Evolutionary conservation across 768 basidiomycete genomes (phyloP), one percentile per base, ranked within the genome.

Genomic region (Dentipellis fragilis): DNA sequence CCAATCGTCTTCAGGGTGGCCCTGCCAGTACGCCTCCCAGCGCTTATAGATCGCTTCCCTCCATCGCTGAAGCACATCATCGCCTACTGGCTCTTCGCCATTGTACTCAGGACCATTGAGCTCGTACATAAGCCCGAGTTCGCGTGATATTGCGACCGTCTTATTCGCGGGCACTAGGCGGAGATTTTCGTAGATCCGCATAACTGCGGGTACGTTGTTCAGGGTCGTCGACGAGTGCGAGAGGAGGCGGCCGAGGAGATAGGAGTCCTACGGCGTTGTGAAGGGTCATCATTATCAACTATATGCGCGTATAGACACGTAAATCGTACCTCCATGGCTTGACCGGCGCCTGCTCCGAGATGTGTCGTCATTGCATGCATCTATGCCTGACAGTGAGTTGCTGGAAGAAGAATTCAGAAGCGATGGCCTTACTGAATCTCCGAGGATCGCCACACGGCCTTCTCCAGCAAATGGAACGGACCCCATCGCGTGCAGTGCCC

Each of bases 271-370:
- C 17, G 7, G 42, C n/a, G 1, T n/a, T 19, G 12, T 11, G 9
- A 19, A 9, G 42, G 42, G n/a, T 45, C 8, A 45, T 9, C 14
- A 16, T n/a, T 5, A 17, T 45, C 3, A 45, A 7, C 40, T n/a
- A 4, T 16, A 14, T 6, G 29, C 29, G 29, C n/a, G 12, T 11
- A 54, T 39, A 40, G 3, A 38, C 14, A 45, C 16, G 37, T 16
- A 4, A 3, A 11, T 7, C 52, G 22, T 37, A 62, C 65, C 57
- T 68, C 67, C 54, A 68, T 66, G 2, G 64, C 64, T 54, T 68
- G 67, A 4, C 67, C 67, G 11, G 64, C 67, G 3, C 67, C 67
- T 8, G 67, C 64, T 3, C 65, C 65, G n/a, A 65, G 59, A 49
- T 66, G 63, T 11, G 67, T 61, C 35, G 56, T 55, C 64, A 65